Conservation (phyloP, 768 basidiomycete genomes). For the Auricularia cornea region DNA sequence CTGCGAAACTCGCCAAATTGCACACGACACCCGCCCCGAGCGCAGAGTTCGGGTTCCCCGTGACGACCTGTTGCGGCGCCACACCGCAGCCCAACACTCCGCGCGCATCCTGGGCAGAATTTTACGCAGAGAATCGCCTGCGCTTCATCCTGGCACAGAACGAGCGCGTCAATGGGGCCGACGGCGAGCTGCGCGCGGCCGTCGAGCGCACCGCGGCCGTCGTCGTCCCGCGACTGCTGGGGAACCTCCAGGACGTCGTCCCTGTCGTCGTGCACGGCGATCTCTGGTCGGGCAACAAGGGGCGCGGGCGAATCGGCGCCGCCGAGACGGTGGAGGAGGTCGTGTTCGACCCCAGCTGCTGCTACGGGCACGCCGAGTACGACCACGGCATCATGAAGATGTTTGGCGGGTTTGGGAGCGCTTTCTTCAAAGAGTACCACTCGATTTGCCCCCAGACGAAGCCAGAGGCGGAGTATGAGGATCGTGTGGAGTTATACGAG, state of each 20-base stretch:
- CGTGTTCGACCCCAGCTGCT: background rate
- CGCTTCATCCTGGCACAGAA: background rate
- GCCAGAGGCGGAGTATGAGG: background rate
- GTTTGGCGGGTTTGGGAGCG: background rate
- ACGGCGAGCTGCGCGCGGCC: background rate
- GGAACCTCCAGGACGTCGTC: background rate
- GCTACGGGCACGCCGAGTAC: background rate
- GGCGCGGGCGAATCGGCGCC: background rate
- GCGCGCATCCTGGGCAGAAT: background rate
- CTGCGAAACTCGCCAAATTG: background rate
- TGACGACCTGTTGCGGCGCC: background rate
- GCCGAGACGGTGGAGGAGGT: background rate
- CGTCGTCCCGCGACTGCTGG: background rate
- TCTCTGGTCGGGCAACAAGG: background rate
- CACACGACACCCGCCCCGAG: background rate
- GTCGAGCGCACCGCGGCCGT: background rate
- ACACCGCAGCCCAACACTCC: background rate
- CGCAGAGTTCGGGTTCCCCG: background rate
- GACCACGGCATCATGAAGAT: constrained; percentile 1
- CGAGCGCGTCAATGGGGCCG: background rate
- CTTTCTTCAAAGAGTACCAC: background rate
- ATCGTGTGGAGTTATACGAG: background rate
- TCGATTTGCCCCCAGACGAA: background rate
- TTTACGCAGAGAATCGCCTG: background rate
- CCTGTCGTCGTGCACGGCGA: background rate